phyloP scores from a whole-genome alignment of 352 stramenopile genomes.

The Pythium aphanidermatum region DNA sequence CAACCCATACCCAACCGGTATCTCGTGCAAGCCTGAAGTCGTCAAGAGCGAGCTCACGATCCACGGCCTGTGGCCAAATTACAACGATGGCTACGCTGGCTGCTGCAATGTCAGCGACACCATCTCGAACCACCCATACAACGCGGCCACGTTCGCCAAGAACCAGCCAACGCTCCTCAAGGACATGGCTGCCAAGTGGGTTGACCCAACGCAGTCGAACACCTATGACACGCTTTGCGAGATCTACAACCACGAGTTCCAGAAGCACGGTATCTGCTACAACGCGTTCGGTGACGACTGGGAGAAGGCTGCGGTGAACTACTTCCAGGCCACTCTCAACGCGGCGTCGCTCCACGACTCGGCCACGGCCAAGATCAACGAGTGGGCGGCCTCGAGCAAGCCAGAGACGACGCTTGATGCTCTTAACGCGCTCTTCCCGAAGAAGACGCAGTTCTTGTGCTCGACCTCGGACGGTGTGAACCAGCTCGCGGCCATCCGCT shows the following conservation, averaged over 20 bases:
- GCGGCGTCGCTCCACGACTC: conserved; percentile 28
- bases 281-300: conserved; percentile 36
- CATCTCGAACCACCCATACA: conserved; percentile 46
- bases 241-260: conserved; percentile 75
- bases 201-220: conserved; percentile 45
- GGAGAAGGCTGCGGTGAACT: conserved; percentile 34
- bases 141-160: conserved; percentile 29
- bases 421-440: conserved; percentile 42
- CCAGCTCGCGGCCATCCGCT: conserved; percentile 63
- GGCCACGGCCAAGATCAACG: conserved; percentile 48
- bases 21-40: conserved; percentile 32
- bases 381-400: conserved; percentile 29
- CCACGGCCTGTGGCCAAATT: conserved; percentile 75
- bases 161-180: conserved; percentile 35
- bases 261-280: conserved; percentile 72
- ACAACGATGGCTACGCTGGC: conserved; percentile 61
- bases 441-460: conserved; percentile 64
- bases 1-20: conserved; percentile 49
- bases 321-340: conserved; percentile 51
- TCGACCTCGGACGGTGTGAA: conserved; percentile 46
- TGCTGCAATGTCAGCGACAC: conserved; percentile 65
- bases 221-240: conserved; percentile 52
- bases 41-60: conserved; percentile 58
- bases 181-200: conserved; percentile 48
- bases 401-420: conserved; percentile 15